Conservation (phyloP, 805 yeast genomes). For the Torulaspora indica region DNA sequence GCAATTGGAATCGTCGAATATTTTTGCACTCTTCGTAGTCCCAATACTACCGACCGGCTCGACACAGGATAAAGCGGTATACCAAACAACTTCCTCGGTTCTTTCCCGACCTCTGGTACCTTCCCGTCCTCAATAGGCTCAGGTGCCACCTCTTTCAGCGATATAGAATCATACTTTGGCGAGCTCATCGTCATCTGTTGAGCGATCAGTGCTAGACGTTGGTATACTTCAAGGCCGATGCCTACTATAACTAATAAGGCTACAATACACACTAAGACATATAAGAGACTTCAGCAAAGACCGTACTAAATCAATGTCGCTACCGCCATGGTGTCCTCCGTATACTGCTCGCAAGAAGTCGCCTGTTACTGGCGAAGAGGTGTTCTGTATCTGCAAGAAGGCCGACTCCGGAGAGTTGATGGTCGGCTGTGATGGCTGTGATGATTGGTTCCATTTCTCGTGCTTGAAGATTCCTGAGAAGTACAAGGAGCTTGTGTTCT, state of each 20-base stretch:
- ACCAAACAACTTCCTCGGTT: conserved; percentile 9
- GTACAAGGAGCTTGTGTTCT: conserved; percentile 52
- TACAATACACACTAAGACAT: not conserved
- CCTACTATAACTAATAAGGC: not conserved
- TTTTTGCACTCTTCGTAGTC: conserved; percentile 21
- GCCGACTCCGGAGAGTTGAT: conserved; percentile 77
- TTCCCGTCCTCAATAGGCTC: conserved; percentile 18
- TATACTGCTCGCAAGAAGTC: conserved; percentile 23
- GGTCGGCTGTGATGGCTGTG: conserved; percentile 95
- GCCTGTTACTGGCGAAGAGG: conserved; percentile 45
- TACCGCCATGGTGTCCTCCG: conserved; percentile 36
- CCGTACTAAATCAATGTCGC: conserved; percentile 10
- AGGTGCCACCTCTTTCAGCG: conserved; percentile 20
- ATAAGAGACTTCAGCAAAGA: not conserved
- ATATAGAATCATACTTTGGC: not conserved
- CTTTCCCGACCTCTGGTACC: conserved; percentile 11
- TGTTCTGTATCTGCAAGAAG: conserved; percentile 71
- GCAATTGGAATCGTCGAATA: conserved; percentile 25
- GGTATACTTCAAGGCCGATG: not conserved
- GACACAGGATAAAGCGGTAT: conserved; percentile 16
- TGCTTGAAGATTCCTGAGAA: conserved; percentile 59
- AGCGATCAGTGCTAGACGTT: not conserved
- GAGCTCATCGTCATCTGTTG: not conserved
- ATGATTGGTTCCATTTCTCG: conserved; percentile 87
- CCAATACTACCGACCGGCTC: conserved; percentile 9